Conservation (phyloP, 352 stramenopile genomes). For the Pythium rhizo-oryzae region DNA sequence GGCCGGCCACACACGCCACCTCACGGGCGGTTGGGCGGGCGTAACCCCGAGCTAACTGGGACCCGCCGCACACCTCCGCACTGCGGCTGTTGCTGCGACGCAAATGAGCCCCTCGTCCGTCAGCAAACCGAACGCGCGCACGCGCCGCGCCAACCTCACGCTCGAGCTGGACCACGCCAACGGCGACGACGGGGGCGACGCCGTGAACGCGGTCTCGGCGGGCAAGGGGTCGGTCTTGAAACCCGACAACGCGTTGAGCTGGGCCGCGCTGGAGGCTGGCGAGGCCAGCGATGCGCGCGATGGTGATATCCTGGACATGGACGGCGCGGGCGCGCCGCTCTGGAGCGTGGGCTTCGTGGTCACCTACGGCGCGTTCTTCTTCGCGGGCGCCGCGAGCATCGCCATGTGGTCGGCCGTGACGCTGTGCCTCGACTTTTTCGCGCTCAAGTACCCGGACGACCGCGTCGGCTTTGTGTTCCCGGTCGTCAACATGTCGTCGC, state of each 20-base stretch:
- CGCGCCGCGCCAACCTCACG: conserved; percentile 25
- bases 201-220: not conserved
- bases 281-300: not conserved
- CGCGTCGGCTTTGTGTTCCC: conserved; percentile 80
- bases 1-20: too few relatives aligned
- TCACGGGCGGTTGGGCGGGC: too few relatives aligned
- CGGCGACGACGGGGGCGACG: conserved; percentile 7
- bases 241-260: not conserved
- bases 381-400: conserved; percentile 63
- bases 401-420: conserved; percentile 82
- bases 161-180: conserved; percentile 29
- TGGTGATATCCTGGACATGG: not conserved
- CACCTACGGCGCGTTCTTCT: conserved; percentile 82
- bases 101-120: conserved; percentile 13
- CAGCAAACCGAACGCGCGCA: conserved; percentile 9
- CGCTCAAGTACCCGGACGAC: conserved; percentile 60
- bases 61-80: too few relatives aligned
- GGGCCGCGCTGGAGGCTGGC: not conserved
- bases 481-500: conserved; percentile 84
- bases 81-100: not conserved
- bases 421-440: conserved; percentile 76
- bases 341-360: conserved; percentile 49
- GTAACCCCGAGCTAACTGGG: too few relatives aligned
- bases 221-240: conserved; percentile 2
- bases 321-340: not conserved